phyloP scores from a whole-genome alignment of 2,329 filamentous ascomycete genomes.

The Sodiomyces alkalinus region DNA sequence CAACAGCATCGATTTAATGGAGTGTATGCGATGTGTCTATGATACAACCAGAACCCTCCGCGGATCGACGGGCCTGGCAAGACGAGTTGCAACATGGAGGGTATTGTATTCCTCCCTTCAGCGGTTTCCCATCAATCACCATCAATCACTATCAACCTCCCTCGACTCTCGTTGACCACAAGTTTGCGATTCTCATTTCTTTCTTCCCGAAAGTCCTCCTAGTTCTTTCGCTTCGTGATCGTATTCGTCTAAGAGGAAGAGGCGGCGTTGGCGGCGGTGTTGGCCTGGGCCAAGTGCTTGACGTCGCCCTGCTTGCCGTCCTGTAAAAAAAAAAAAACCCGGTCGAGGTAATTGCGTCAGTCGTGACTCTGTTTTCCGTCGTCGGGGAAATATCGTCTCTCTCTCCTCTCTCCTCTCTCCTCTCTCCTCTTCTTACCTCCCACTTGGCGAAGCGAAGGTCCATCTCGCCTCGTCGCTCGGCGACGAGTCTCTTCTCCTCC shows the following conservation, averaged over 20 bases:
- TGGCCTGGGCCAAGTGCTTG: conserved; percentile 52
- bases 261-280: conserved; percentile 19
- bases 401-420: too few species aligned
- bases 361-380: background rate
- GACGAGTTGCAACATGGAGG: background rate
- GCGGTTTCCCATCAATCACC: background rate
- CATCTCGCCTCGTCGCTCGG: conserved; percentile 80
- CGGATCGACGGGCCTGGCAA: background rate
- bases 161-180: background rate
- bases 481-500: conserved; percentile 75
- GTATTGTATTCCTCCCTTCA: background rate
- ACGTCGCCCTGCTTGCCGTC: conserved; percentile 89
- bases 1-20: conserved; percentile 1
- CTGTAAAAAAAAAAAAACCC: too few species aligned
- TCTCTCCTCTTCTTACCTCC: conserved; percentile 65
- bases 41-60: conserved; percentile 1
- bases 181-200: too few species aligned
- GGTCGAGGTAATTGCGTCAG: conserved; percentile 18
- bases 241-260: background rate
- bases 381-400: too few species aligned
- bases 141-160: background rate
- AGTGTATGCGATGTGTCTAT: conserved; percentile 1
- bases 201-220: too few species aligned
- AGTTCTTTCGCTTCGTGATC: too few species aligned
- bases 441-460: conserved; percentile 89